Base-by-base conservation (phyloP, 176 grass and related monocot genomes). In the Triticum turgidum region DNA sequence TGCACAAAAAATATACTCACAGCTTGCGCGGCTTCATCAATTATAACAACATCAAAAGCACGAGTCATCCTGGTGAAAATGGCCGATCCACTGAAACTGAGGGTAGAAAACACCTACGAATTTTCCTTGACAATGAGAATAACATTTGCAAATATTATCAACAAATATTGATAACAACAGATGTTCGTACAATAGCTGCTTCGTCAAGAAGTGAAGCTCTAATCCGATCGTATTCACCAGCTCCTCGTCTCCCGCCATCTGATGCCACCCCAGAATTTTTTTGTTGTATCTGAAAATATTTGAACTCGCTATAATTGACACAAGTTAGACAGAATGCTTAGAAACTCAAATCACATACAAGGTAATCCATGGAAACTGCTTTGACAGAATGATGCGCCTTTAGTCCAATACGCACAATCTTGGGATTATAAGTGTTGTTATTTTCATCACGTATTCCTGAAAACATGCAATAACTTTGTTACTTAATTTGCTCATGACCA, bases 1-100 rank as follows among this genome's bases (percentile, higher is more conserved):
- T 82, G 41, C 61, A 81, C 8, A 80, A 86, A 62, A 59, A 59
- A 76, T 38, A 68, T 42, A 83, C 89, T 92, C 91, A 98, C 96
- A 86, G 96, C 96, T 95, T 98, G 93, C 64, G 96, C 93, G 73
- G 96, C 96, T 95, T 98, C 96, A 91, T 98, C 96, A 91, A 98
- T 98, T 90, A 98, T 98, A 83, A 98, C 91, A 68, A 98, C 90
- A 92, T 98, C 96, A 82, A 98, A 98, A 65, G 78, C 69, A 70
- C 93, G 93, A 73, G 75, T 82, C 96, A 95, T 95, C 83, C 90
- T 95, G 83, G 82, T 95, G 54, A 98, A 95, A 84, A 90, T 67
- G 67, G 91, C 82, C 13, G 91, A 95, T 59, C 96, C 96, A 77
- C 96, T 98, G 76, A 98, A 98, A 90, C 96, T 95, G 41, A 98